phyloP scores from a whole-genome alignment of 2,329 filamentous ascomycete species.

The Fusarium staphyleae region DNA sequence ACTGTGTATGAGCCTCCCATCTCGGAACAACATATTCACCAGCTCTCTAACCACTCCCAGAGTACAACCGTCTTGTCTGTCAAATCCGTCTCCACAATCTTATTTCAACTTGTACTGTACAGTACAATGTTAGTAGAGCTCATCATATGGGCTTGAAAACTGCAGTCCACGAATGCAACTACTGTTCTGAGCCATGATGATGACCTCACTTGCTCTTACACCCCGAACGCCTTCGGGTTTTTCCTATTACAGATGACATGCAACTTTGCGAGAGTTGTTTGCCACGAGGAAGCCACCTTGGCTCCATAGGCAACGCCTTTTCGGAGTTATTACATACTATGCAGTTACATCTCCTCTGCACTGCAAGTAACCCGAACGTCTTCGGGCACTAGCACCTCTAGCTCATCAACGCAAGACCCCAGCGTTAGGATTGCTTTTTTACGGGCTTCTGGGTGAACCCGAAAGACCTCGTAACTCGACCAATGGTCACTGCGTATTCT shows the following conservation, averaged over 20 bases:
- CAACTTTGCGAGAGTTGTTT: constrained; percentile 11
- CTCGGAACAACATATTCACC: neutral
- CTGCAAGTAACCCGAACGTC: too few species aligned
- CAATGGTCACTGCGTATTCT: too few species aligned
- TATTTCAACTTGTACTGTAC: neutral
- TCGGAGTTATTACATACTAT: too few species aligned
- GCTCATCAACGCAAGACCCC: too few species aligned
- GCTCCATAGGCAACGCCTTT: too few species aligned
- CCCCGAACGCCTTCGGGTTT: constrained; percentile 20
- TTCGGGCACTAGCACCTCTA: too few species aligned
- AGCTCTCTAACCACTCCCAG: constrained; percentile 12
- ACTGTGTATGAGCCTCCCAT: constrained; percentile 3
- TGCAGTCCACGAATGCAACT: neutral
- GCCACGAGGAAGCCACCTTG: neutral
- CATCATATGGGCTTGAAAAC: constrained; percentile 1
- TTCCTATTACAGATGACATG: neutral
- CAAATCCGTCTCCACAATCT: constrained; percentile 7
- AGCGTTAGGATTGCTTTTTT: too few species aligned
- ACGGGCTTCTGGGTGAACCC: too few species aligned
- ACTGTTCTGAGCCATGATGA: constrained; percentile 11
- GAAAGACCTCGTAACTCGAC: too few species aligned
- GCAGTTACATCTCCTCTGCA: too few species aligned
- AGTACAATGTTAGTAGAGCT: too few species aligned
- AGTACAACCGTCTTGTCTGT: constrained; percentile 1
- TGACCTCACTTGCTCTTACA: constrained; percentile 18